These are phyloP conservation scores for Corrigiola litoralis DNA, from an alignment of 179 eudicot species.

Conservation along the genomic window DNA sequence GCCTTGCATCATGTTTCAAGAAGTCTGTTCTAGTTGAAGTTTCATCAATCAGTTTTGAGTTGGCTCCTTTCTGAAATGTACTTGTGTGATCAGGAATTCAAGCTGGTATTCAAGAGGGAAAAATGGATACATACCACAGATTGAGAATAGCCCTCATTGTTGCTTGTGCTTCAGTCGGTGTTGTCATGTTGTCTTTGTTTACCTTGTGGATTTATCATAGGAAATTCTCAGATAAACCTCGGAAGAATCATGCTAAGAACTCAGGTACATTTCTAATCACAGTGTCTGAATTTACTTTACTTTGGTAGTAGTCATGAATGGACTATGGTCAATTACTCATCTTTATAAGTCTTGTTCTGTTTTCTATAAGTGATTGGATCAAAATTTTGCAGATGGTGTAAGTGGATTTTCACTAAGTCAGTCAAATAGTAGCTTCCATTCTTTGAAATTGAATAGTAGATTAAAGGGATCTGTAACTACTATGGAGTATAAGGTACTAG, in stretches of 20 bases:
- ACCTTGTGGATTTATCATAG: slow-evolving; percentile 56
- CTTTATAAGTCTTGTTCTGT: background rate
- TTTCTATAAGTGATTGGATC: background rate
- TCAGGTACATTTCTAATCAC: slow-evolving; percentile 39
- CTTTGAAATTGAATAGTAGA: slow-evolving; percentile 34
- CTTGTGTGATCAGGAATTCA: slow-evolving; percentile 36
- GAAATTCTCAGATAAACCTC: slow-evolving; percentile 39
- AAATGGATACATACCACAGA: slow-evolving; percentile 48
- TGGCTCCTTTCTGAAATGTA: slow-evolving; percentile 11
- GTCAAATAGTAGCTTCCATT: slow-evolving; percentile 36
- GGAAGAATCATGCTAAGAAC: slow-evolving; percentile 23
- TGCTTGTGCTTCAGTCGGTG: slow-evolving; percentile 58
- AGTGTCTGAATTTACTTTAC: background rate
- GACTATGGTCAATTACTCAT: background rate
- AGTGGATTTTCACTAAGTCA: slow-evolving; percentile 42
- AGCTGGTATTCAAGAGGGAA: slow-evolving; percentile 30
- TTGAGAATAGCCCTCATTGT: slow-evolving; percentile 52
- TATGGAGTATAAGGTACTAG: slow-evolving; percentile 64
- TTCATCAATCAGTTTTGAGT: background rate
- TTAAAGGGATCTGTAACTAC: slow-evolving; percentile 37
- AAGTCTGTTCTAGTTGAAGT: slow-evolving; percentile 12
- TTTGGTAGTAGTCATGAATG: background rate
- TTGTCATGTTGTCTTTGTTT: slow-evolving; percentile 44
- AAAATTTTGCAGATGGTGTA: slow-evolving; percentile 31
- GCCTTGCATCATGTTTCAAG: background rate